Evolutionary conservation across 345 rosid species (phyloP), one percentile per base, ranked within the genome.

Genomic region (Brassica incana): DNA sequence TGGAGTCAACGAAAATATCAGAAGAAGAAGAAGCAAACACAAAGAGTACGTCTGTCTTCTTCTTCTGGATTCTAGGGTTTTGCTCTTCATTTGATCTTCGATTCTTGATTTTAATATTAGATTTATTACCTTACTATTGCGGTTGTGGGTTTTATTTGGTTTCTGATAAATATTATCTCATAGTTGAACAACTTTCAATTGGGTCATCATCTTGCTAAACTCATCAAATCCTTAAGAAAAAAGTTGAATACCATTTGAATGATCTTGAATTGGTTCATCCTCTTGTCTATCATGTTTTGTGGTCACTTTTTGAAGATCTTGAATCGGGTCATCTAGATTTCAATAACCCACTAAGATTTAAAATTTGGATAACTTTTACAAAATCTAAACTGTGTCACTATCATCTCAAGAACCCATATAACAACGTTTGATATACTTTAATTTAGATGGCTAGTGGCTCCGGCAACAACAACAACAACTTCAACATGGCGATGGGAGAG

Each of bases 401-500:
- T 50, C 75, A 43, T 63, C 32, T 45, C 52, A 61, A 70, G 30
- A 69, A 30, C 27, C 38, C 64, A 50, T 65, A 64, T 50, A 50
- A 50, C 56, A 50, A 52, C 72, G 60, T 73, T 84, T 35, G 80
- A 81, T 16, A 81, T 16, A 58, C 35, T 56, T 23, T 29, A 29
- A 3, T 3, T 70, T 70, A 69, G 72, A 84, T 86, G 90, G 83
- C 35, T 76, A 73, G 40, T 23, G 63, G 65, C 9, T 68, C 65
- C 14, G 30, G 15, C 80, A 76, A 14, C 79, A 69, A 69, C 79
- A 69, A 63, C 56, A 48, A 48, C 58, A n/a, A 52, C 71, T 63
- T 43, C 71, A 66, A 18, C 65, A 45, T 79, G 74, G 82, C 58
- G 5, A 83, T 83, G 83, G 85, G 78, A 78, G 90, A 89, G 27